Base-by-base conservation (phyloP, 768 basidiomycete genomes). In the Strobilomyces echinocephalus region DNA sequence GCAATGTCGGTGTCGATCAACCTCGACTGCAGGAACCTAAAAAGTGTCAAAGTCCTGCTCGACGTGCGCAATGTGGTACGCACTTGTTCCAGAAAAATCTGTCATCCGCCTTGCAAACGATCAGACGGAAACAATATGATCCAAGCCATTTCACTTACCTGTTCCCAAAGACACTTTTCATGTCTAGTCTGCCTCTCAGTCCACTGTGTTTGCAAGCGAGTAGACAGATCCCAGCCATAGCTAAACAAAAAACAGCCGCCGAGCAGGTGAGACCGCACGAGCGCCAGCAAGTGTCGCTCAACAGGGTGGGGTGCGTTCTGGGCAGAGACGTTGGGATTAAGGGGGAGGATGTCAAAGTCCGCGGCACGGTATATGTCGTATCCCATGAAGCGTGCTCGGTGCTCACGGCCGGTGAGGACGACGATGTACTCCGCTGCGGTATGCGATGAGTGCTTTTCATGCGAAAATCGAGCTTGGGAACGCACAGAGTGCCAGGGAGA, bases 1-100 rank as follows among this genome's bases (percentile, higher is more conserved):
- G 79, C 78, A 18, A 80, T 70, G 56, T 79, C 67, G 46, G 68
- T 76, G 36, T 75, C 82, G 52, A 87, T 85, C 56, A 92, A 72
- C 58, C 79, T 77, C 14, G 76, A 72, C 55, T 85, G 83, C 54
- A 88, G 64, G 60, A 78, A 79, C 64, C 77, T 78, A 60, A 35
- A 31, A 28, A 40, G 44, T 11, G 50, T 55, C 46, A 58, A 59
- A 48, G 30, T 26, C 24, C 28, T 39, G 31, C 47, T 46, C 46
- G 18, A 55, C 15, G 21, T 16, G 53, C 15, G 14, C 24, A 24
- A 46, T 5, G 24, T 46, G 57, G 20, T 21, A 24, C 47, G 16
- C 6, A 66, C 82, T 83, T 89, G 71, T 99, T 99, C 95, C 95
- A 99, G 72, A 98, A 98, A 73, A 99, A 99, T 57, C 95, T 80